These are phyloP conservation scores for Colletotrichum falcatum DNA, from an alignment of 2,329 filamentous ascomycete species.

Conservation along the genomic window DNA sequence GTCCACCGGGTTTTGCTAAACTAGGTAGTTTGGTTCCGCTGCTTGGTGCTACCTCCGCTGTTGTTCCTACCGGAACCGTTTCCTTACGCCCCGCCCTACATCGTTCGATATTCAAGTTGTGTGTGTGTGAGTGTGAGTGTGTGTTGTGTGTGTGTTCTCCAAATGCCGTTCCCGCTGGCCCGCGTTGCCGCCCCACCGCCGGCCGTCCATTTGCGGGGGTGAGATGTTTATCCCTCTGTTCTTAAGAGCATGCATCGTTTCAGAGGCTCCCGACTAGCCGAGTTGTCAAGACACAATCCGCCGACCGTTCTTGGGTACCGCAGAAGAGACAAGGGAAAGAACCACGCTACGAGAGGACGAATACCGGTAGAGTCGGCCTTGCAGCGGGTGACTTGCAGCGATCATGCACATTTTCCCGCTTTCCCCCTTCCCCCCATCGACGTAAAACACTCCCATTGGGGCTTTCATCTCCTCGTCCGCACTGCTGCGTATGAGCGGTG, in stretches of 20 bases:
- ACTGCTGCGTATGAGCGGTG: not conserved
- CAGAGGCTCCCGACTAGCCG: not conserved
- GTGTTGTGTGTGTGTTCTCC: not conserved
- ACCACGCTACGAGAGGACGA: not conserved
- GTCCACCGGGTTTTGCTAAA: not conserved
- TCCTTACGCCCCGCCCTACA: slow-evolving; percentile 1
- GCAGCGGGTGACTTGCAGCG: slow-evolving; percentile 13
- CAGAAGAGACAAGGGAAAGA: not conserved
- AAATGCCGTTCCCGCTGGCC: slow-evolving; percentile 13
- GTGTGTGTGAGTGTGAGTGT: not conserved
- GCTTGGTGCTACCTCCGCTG: not conserved
- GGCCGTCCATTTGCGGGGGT: not conserved
- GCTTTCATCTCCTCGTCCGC: not conserved
- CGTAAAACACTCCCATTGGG: not conserved
- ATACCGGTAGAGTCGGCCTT: not conserved
- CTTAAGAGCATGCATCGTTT: not conserved
- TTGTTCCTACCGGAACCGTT: not conserved
- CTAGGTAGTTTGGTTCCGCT: not conserved
- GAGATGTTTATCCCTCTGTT: not conserved
- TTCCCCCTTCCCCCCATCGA: not conserved
- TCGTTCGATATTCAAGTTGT: not conserved
- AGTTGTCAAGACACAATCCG: not conserved
- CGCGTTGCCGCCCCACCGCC: slow-evolving; percentile 10
- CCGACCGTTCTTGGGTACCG: not conserved
- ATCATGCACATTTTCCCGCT: slow-evolving; percentile 5